A percentile compares a stretch with the other conserved stretches of the same genome.
phyloP scores from a whole-genome alignment of 2,329 filamentous ascomycete species.

The Xylaria sp. region DNA sequence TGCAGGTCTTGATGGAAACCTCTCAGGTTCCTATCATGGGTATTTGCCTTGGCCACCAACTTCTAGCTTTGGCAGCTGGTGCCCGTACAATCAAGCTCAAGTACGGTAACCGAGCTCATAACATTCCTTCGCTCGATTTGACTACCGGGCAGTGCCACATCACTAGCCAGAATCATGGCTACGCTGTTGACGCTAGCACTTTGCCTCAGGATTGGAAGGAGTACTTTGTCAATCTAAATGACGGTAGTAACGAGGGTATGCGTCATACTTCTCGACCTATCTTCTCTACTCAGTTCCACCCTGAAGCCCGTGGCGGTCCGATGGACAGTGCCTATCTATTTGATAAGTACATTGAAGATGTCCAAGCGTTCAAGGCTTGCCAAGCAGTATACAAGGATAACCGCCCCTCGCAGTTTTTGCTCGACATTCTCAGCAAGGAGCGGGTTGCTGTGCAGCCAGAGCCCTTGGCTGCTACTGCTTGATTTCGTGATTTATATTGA shows the following conservation, averaged over 20 bases:
- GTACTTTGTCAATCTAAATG: constrained; percentile 98
- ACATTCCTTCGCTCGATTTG: constrained; percentile 94
- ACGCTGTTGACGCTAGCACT: constrained; percentile 88
- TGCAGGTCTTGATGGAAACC: constrained; percentile 88
- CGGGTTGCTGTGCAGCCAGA: constrained; percentile 86
- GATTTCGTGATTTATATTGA: constrained; percentile 26
- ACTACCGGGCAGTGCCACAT: constrained; percentile 98
- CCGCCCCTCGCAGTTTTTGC: constrained; percentile 85
- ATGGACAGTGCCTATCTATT: constrained; percentile 97
- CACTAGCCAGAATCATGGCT: constrained; percentile 98
- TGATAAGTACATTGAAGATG: constrained; percentile 93
- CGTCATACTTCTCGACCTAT: constrained; percentile 96
- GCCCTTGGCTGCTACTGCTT: constrained; percentile 64
- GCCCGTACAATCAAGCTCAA: constrained; percentile 93
- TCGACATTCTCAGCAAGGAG: constrained; percentile 93
- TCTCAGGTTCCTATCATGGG: constrained; percentile 95
- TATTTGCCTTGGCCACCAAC: constrained; percentile 97
- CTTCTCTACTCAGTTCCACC: constrained; percentile 98
- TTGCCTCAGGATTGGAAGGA: constrained; percentile 91
- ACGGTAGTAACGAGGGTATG: constrained; percentile 95
- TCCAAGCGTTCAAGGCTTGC: constrained; percentile 86
- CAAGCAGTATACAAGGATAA: constrained; percentile 85
- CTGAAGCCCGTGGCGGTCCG: constrained; percentile 96
- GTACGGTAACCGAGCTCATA: constrained; percentile 98
- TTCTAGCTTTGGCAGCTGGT: constrained; percentile 88